Percentiles rank a stretch among this genome's conserved stretches.
phyloP scores from a whole-genome alignment of 1,284 basidiomycete genomes.

The Sutorius eximius region DNA sequence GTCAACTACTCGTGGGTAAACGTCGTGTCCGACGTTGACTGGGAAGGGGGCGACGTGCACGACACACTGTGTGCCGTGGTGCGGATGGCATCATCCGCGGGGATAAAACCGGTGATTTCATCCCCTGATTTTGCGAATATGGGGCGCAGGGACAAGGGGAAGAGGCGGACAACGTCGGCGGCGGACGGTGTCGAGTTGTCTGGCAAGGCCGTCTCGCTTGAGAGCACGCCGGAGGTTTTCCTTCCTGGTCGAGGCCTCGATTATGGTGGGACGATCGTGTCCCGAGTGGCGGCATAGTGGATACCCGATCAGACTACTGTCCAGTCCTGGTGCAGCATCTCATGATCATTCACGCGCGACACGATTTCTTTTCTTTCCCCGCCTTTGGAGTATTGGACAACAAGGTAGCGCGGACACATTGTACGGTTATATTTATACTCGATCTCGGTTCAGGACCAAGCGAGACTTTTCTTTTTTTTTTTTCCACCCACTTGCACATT shows the following conservation, averaged over 20 bases:
- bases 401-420: slow-evolving; percentile 15
- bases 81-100: slow-evolving; percentile 47
- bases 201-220: slow-evolving; percentile 39
- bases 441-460: slow-evolving; percentile 3
- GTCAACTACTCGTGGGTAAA: slow-evolving; percentile 77
- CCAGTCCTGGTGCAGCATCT: neutral
- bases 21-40: slow-evolving; percentile 71
- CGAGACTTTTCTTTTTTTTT: slow-evolving; percentile 1
- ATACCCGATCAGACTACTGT: neutral
- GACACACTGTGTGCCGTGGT: slow-evolving; percentile 62
- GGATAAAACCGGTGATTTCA: slow-evolving; percentile 44
- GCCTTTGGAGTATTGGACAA: neutral
- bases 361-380: slow-evolving; percentile 1
- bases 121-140: slow-evolving; percentile 22
- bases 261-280: slow-evolving; percentile 33
- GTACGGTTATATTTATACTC: slow-evolving; percentile 13
- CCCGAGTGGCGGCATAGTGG: slow-evolving; percentile 31
- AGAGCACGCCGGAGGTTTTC: slow-evolving; percentile 42
- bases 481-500: slow-evolving; percentile 3
- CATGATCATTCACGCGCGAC: neutral
- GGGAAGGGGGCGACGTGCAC: slow-evolving; percentile 72
- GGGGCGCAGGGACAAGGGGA: slow-evolving; percentile 25
- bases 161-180: slow-evolving; percentile 14
- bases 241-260: slow-evolving; percentile 30
- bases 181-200: slow-evolving; percentile 25